Percentiles rank a stretch among this genome's conserved stretches.
These are phyloP conservation scores for Mucor piriformis DNA, from an alignment of 371 early-diverging fungal species.

Conservation along the genomic window DNA sequence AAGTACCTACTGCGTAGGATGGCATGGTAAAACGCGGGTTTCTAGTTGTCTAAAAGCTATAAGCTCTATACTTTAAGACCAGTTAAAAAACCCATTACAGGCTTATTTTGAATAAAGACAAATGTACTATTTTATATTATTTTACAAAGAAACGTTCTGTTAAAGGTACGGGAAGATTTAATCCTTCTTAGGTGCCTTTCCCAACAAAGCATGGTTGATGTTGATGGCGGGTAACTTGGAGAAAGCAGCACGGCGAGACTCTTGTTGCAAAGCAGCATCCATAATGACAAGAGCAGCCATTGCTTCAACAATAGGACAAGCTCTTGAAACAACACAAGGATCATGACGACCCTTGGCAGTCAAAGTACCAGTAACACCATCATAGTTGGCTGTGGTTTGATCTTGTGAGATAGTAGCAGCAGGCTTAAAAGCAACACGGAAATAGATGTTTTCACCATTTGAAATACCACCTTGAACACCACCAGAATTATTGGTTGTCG, in stretches of 20 bases:
- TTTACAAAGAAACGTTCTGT: not conserved
- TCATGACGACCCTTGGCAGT: slow-evolving; percentile 97
- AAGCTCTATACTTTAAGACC: no score
- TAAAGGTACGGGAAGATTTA: slow-evolving; percentile 1
- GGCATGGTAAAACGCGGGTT: no score
- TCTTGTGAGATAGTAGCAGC: slow-evolving; percentile 93
- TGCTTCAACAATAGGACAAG: slow-evolving; percentile 96
- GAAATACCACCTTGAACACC: slow-evolving; percentile 97
- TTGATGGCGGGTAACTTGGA: slow-evolving; percentile 58
- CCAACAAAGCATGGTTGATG: slow-evolving; percentile 50
- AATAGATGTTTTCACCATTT: slow-evolving; percentile 95
- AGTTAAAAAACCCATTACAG: no score
- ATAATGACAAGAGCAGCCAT: slow-evolving; percentile 95
- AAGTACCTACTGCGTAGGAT: no score
- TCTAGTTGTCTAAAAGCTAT: no score
- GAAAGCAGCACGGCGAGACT: slow-evolving; percentile 62
- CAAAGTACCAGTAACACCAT: slow-evolving; percentile 79
- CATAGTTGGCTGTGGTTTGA: slow-evolving; percentile 87
- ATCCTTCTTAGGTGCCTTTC: slow-evolving; percentile 38
- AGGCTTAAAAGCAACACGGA: slow-evolving; percentile 96
- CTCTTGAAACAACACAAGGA: slow-evolving; percentile 95
- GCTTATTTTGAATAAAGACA: no score
- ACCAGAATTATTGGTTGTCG: slow-evolving; percentile 91
- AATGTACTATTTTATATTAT: not conserved
- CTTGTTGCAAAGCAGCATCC: slow-evolving; percentile 78